Evolutionary conservation across 768 basidiomycete species (phyloP).

Genomic region (Leccinum fibrillosum): DNA sequence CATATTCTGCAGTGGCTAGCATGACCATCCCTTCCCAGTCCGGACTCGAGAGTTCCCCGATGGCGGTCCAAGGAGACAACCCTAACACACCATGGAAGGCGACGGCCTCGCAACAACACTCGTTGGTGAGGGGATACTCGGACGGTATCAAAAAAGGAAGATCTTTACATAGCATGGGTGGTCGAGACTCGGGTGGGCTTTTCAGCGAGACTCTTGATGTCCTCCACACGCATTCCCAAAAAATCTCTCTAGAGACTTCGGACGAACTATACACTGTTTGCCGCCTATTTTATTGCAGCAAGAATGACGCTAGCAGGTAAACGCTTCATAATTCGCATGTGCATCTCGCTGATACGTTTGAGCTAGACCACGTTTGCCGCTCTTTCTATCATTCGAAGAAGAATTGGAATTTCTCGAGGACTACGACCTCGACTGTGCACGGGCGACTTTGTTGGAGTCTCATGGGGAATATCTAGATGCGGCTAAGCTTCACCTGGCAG

Average conservation of each 20-base stretch:
- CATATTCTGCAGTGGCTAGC: conserved; percentile 11
- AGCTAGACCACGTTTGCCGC: conserved; percentile 41
- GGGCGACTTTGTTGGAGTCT: conserved; percentile 41
- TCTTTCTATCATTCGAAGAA: conserved; percentile 53
- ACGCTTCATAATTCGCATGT: not conserved
- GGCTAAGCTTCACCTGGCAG: conserved; percentile 46
- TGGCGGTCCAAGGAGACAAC: not conserved
- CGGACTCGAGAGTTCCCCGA: not conserved
- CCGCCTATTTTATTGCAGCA: conserved; percentile 43
- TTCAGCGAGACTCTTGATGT: conserved; percentile 55
- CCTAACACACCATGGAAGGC: conserved; percentile 2
- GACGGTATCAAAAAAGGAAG: too few species aligned
- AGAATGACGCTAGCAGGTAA: conserved; percentile 21
- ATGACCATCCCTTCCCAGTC: conserved; percentile 15
- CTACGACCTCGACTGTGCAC: conserved; percentile 48
- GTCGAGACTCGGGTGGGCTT: conserved; percentile 18
- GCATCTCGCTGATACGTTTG: not conserved
- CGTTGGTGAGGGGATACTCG: conserved; percentile 40
- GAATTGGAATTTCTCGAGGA: conserved; percentile 56
- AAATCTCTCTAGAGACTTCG: conserved; percentile 32
- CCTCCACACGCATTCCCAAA: conserved; percentile 32
- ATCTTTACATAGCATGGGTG: too few species aligned
- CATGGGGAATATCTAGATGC: conserved; percentile 46
- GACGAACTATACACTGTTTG: conserved; percentile 43
- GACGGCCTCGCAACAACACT: conserved; percentile 9